These are phyloP conservation scores for Fusarium sp. DNA, from an alignment of 2,329 filamentous ascomycete species.

Conservation along the genomic window DNA sequence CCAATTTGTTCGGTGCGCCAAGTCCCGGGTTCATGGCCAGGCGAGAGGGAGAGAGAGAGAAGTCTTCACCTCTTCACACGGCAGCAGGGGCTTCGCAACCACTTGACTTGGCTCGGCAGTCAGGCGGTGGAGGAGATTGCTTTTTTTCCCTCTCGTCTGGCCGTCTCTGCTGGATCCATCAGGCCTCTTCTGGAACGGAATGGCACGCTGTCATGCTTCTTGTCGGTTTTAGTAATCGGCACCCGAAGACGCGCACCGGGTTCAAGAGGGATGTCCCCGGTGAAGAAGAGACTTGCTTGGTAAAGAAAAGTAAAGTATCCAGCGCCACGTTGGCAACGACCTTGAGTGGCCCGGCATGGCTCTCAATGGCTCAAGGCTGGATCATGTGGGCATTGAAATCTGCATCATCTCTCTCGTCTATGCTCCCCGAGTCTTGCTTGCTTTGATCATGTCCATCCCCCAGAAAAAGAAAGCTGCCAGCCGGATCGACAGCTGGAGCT, in stretches of 20 bases:
- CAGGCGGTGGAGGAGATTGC: conserved; percentile 24
- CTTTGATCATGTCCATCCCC: neutral
- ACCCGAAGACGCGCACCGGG: conserved; percentile 19
- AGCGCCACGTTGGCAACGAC: conserved; percentile 38
- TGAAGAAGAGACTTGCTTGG: conserved; percentile 15
- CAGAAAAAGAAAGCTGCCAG: neutral
- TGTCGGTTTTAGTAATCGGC: conserved; percentile 23
- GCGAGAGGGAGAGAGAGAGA: conserved; percentile 6
- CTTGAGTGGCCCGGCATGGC: conserved; percentile 27
- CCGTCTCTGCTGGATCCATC: conserved; percentile 14
- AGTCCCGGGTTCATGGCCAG: conserved; percentile 29
- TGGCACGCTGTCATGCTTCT: conserved; percentile 10
- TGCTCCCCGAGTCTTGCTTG: neutral
- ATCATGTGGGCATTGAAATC: conserved; percentile 1
- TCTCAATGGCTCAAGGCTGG: conserved; percentile 18
- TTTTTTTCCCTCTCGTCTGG: conserved; percentile 14
- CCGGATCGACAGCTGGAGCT: neutral
- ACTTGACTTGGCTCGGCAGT: conserved; percentile 20
- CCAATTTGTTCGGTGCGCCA: conserved; percentile 20
- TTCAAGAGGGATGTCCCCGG: conserved; percentile 2
- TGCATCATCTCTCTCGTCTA: conserved; percentile 1
- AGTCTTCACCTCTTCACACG: neutral
- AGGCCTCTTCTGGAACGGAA: conserved; percentile 16
- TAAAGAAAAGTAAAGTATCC: neutral
- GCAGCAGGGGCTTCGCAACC: conserved; percentile 20